These are phyloP conservation scores for Fusarium algeriense DNA, from an alignment of 2,329 filamentous ascomycete species.

Conservation along the genomic window DNA sequence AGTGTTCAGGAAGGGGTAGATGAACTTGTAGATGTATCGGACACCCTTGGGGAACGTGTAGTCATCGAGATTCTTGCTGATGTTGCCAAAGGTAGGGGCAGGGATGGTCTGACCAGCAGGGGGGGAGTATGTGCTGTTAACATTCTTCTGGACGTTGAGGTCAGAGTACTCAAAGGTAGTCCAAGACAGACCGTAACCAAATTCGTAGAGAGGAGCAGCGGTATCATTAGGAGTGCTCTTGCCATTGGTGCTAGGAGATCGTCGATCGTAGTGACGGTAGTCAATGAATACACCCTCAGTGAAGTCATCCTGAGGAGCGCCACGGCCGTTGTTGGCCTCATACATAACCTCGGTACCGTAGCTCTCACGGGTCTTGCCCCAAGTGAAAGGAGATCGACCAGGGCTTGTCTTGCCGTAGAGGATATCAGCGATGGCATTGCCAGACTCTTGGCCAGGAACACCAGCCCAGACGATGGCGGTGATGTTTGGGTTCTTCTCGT, in stretches of 20 bases:
- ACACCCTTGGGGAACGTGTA: conserved; percentile 76
- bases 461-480: conserved; percentile 88
- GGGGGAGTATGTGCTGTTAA: conserved; percentile 66
- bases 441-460: conserved; percentile 85
- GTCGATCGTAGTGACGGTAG: conserved; percentile 73
- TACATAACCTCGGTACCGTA: conserved; percentile 78
- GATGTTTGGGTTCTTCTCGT: conserved; percentile 80
- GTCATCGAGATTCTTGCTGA: conserved; percentile 71
- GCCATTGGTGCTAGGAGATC: conserved; percentile 50
- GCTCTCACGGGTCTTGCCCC: conserved; percentile 74
- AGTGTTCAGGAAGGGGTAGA: conserved; percentile 81
- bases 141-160: conserved; percentile 66
- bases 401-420: conserved; percentile 86
- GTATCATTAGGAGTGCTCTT: conserved; percentile 39
- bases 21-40: conserved; percentile 64
- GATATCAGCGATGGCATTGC: conserved; percentile 83
- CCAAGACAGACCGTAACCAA: conserved; percentile 84
- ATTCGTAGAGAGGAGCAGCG: conserved; percentile 78
- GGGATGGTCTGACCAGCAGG: conserved; percentile 71
- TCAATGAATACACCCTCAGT: conserved; percentile 85
- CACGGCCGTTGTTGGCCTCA: conserved; percentile 74
- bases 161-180: conserved; percentile 83
- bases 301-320: conserved; percentile 79
- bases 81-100: conserved; percentile 74
- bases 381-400: conserved; percentile 83